These are phyloP conservation scores for Lophiostoma macrostomum DNA, from an alignment of 495 filamentous ascomycete genomes.

Conservation along the genomic window DNA sequence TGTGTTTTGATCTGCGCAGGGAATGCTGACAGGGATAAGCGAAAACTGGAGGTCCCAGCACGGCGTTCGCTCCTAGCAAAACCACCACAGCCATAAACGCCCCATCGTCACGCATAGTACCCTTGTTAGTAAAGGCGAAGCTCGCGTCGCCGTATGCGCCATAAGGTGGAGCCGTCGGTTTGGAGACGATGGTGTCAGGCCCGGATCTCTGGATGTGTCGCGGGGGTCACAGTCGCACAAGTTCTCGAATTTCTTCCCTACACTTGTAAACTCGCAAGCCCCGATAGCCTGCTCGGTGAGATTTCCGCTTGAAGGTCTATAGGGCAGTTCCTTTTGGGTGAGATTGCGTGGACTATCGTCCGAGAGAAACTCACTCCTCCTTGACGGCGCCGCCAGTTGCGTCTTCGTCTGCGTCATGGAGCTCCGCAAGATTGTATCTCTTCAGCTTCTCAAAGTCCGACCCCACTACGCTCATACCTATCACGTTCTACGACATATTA, in stretches of 20 bases:
- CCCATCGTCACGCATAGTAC: constrained; percentile 19
- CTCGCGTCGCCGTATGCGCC: constrained; percentile 9
- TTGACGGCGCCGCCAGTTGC: neutral
- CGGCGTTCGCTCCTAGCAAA: neutral
- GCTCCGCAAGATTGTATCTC: constrained; percentile 68
- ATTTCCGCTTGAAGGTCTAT: constrained; percentile 7
- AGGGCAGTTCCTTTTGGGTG: no score
- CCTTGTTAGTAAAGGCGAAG: neutral
- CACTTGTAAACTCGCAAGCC: constrained; percentile 9
- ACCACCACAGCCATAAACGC: constrained; percentile 11
- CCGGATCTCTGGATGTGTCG: constrained; percentile 12
- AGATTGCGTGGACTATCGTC: neutral
- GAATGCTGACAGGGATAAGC: constrained; percentile 17
- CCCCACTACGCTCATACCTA: constrained; percentile 74
- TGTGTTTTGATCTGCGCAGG: constrained; percentile 21
- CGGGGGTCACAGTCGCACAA: constrained; percentile 1
- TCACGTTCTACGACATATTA: constrained; percentile 57
- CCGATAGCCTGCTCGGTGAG: constrained; percentile 14
- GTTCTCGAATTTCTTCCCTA: neutral
- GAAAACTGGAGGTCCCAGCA: neutral
- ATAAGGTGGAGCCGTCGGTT: neutral
- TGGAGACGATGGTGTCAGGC: constrained; percentile 32
- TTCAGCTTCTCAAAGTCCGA: constrained; percentile 67
- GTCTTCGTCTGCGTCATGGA: constrained; percentile 52
- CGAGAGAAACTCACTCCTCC: neutral